phyloP scores from a whole-genome alignment of 2,329 filamentous ascomycete species.

The Penicillium sclerotiorum region DNA sequence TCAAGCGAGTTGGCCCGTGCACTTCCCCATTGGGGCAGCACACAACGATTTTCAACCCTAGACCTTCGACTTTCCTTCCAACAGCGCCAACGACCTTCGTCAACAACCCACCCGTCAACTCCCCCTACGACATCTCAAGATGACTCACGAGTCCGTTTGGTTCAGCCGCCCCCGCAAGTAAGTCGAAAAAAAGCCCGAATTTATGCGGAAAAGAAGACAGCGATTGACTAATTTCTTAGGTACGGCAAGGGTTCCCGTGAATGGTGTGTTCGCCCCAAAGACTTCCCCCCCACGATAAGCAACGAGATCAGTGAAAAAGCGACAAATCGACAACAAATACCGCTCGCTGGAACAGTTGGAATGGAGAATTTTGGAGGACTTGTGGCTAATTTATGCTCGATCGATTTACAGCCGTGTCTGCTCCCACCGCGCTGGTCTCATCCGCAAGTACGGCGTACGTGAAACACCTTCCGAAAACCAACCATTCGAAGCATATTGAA shows the following conservation, averaged over 20 bases:
- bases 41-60: conserved; percentile 40
- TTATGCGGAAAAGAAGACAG: neutral
- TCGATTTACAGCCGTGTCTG: conserved; percentile 67
- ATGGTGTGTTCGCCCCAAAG: conserved; percentile 68
- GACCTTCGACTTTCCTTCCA: conserved; percentile 33
- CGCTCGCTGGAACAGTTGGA: conserved; percentile 6
- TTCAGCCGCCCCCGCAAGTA: conserved; percentile 96
- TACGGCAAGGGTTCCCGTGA: conserved; percentile 88
- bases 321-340: conserved; percentile 10
- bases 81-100: conserved; percentile 39
- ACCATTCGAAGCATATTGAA: neutral
- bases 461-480: conserved; percentile 4
- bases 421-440: conserved; percentile 97
- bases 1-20: conserved; percentile 39
- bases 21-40: conserved; percentile 30
- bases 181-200: conserved; percentile 23
- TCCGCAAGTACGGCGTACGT: conserved; percentile 90
- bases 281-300: conserved; percentile 15
- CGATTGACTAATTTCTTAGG: conserved; percentile 24
- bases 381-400: conserved; percentile 30
- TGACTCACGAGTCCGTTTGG: conserved; percentile 97
- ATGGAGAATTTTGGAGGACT: no score
- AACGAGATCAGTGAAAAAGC: conserved; percentile 7
- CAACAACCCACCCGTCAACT: conserved; percentile 38
- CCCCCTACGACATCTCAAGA: conserved; percentile 56